These are phyloP conservation scores for Cercospora janseana DNA, from an alignment of 2,329 filamentous ascomycete species.

Conservation along the genomic window DNA sequence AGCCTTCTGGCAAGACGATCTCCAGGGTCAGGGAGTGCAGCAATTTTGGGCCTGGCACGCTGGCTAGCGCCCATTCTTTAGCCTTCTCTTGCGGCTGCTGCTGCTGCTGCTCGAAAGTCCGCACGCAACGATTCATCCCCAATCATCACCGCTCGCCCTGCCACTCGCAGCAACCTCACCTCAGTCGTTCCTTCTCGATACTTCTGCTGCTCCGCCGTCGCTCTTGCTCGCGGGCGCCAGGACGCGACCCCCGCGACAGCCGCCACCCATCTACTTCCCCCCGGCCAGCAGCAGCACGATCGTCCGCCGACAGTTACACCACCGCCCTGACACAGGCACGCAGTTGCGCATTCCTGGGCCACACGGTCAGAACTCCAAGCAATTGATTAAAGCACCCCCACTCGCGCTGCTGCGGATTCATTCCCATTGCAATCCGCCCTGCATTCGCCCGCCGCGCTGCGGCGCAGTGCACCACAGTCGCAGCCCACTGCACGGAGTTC, in stretches of 20 bases:
- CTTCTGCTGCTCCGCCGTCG: background rate
- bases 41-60: background rate
- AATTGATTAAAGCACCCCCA: slow-evolving; percentile 17
- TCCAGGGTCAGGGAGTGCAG: background rate
- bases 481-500: slow-evolving; percentile 14
- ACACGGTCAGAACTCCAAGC: background rate
- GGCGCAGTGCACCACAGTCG: slow-evolving; percentile 8
- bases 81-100: background rate
- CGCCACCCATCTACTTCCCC: background rate
- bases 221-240: background rate
- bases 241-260: slow-evolving; percentile 3
- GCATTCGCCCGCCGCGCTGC: slow-evolving; percentile 12
- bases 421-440: slow-evolving; percentile 20
- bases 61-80: background rate
- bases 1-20: slow-evolving; percentile 1
- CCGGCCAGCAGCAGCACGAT: background rate
- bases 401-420: slow-evolving; percentile 18
- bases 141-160: slow-evolving; percentile 8
- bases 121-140: background rate
- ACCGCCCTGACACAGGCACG: slow-evolving; percentile 16
- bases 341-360: slow-evolving; percentile 13
- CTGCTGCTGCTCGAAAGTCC: slow-evolving; percentile 1
- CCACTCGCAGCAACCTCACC: slow-evolving; percentile 10
- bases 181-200: slow-evolving; percentile 17
- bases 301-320: background rate